Base-by-base conservation (phyloP, 345 rosid genomes). In the Gossypium mustelinum region DNA sequence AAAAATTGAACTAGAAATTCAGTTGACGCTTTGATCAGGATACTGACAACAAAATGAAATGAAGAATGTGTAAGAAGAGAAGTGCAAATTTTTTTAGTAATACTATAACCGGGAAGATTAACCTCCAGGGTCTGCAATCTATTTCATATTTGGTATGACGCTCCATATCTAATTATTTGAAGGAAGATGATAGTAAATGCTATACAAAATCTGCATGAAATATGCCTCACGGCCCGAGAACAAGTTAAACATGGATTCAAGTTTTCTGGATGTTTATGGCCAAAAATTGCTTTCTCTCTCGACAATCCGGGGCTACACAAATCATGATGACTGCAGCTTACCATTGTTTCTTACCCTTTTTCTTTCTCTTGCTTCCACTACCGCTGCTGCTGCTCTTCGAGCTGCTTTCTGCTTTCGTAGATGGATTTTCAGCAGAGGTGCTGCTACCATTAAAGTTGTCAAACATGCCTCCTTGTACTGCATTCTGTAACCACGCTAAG, bases 401-500 rank as follows among this genome's bases (percentile, higher is more conserved):
- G 70, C 84, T 78, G 58, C 70, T 78, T 43, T 84, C 85, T 2
- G 84, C 77, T 68, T 82, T 85, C 58, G 86, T 47, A 45, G 87
- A 76, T 55, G 91, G 82, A 76, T 75, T 84, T 55, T 82, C 86
- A 1, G 84, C 57, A 2, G 84, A 62, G 24, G 80, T 61, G 55
- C 82, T 59, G 56, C 82, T 77, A 57, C 77, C 82, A 0, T 63
- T 65, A 48, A 80, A 75, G 81, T 84, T 86, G 74, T 91, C 94
- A 67, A 92, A 95, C 80, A 82, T 67, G 50, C 98, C 99, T 0
- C 96, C 79, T 76, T 89, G 96, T 73, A 82, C 85, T 0, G 99
- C 99, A 52, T 90, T 93, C 88, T 89, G 97, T 47, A 93, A 85
- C 99, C 99, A 95, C 81, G 86, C 89, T 0, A 86, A 74, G 76